These are phyloP conservation scores for Rhynchosporium graminicola DNA, from an alignment of 2,329 filamentous ascomycete genomes.

Conservation along the genomic window DNA sequence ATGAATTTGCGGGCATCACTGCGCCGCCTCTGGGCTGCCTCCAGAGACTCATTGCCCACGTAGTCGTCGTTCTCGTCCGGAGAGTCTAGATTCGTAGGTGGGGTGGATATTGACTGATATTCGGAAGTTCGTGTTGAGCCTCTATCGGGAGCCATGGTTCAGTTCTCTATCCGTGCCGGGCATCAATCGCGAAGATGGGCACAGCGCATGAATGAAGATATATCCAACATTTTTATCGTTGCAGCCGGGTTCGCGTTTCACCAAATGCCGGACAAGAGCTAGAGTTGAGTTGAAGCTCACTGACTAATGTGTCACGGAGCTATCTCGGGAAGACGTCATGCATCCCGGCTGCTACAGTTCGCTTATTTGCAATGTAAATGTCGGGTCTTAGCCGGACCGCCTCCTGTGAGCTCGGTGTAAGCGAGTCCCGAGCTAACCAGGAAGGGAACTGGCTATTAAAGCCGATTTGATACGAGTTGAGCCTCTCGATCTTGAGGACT, in stretches of 20 bases:
- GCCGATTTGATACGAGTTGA: background rate
- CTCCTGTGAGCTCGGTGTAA: no score
- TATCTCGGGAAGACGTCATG: conserved; percentile 11
- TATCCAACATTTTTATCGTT: background rate
- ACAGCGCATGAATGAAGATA: background rate
- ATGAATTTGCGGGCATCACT: conserved; percentile 38
- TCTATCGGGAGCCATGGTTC: conserved; percentile 35
- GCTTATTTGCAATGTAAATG: no score
- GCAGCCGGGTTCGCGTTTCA: background rate
- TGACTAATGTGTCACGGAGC: conserved; percentile 5
- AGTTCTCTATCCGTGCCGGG: background rate
- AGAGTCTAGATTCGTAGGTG: conserved; percentile 18
- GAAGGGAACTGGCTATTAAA: no score
- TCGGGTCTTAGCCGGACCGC: no score
- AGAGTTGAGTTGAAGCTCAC: background rate
- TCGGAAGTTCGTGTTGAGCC: conserved; percentile 23
- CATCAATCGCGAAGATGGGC: background rate
- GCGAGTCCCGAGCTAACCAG: no score
- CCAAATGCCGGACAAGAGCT: conserved; percentile 4
- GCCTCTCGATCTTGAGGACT: background rate
- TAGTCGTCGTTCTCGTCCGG: conserved; percentile 16
- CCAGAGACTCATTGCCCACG: conserved; percentile 7
- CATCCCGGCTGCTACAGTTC: background rate
- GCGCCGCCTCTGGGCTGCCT: conserved; percentile 25
- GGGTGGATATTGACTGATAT: conserved; percentile 34